Evolutionary conservation across 1,284 basidiomycete species (phyloP), one percentile per base, ranked within the genome.

Genomic region (Fomitopsis palustris): DNA sequence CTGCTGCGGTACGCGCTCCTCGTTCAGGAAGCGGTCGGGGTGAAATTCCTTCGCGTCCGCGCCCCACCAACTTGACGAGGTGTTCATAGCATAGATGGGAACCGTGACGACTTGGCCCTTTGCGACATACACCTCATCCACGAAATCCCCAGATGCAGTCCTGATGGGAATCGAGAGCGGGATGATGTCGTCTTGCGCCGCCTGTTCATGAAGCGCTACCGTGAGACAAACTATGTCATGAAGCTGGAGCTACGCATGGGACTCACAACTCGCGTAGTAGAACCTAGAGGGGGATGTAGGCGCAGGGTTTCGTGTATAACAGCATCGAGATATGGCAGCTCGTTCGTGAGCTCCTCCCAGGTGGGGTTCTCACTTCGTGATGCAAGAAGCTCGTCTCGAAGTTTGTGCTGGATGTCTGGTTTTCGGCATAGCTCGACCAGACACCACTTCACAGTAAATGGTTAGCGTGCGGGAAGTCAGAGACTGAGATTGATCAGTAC

Each of bases 101-200:
- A 79, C 70, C 1, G 64, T 67, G 10, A 86, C 60, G 1, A 65
- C 54, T 0, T 78, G 77, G 6, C 82, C 83, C 63, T 81, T 81
- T 14, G 74, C 65, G 45, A 86, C 68, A 0, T 73, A 59, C 43
- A 86, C 65, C 27, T 69, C 69, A 49, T 76, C 70, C 4, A 78
- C 69, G 0, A 67, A 61, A 49, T 74, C 61, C 0, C 82, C 82
- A 0, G 72, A 64, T 3, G 66, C 57, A 0, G 77, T 78, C 8
- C 62, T 65, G 31, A 83, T 60, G 1, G 81, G 82, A 4, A 65
- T 62, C 39, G 72, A 74, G 56, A 86, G 74, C 0, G 83, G 85
- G 21, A 87, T 76, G 1, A 83, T 65, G 56, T 86, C 83, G 62
- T 85, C 81, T 72, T 83, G 69, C 9, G 70, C 60, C 0, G 67